Evolutionary conservation across 495 filamentous ascomycete genomes (phyloP).

Genomic region (Podospora bellae-mahoneyi): DNA sequence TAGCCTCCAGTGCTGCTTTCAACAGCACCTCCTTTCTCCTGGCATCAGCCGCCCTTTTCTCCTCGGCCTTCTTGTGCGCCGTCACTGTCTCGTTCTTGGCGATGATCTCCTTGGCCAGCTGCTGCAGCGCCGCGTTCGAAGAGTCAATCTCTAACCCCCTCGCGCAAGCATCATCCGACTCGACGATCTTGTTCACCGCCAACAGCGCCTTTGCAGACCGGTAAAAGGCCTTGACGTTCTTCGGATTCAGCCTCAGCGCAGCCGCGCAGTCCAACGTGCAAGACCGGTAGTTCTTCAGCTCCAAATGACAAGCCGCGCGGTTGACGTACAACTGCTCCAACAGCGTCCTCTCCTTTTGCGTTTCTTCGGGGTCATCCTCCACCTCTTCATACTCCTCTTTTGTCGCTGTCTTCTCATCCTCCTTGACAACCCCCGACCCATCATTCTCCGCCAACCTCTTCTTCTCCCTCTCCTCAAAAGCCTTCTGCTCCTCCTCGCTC

Average conservation of each 20-base stretch:
- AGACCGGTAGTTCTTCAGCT: constrained; percentile 70
- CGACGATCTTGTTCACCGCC: constrained; percentile 64
- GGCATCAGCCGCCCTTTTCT: constrained; percentile 46
- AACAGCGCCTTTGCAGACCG: constrained; percentile 73
- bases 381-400: constrained; percentile 28
- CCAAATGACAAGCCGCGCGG: constrained; percentile 79
- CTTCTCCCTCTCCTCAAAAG: not conserved
- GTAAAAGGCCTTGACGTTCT: constrained; percentile 85
- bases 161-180: constrained; percentile 71
- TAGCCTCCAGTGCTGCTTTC: constrained; percentile 64
- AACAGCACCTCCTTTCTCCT: constrained; percentile 58
- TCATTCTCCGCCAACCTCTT: constrained; percentile 25
- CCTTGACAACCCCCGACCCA: constrained; percentile 17
- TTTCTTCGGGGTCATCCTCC: constrained; percentile 47
- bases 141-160: constrained; percentile 69
- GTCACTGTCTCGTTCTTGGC: constrained; percentile 37
- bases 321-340: constrained; percentile 80
- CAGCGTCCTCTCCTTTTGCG: constrained; percentile 53
- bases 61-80: constrained; percentile 43
- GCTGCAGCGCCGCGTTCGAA: constrained; percentile 52
- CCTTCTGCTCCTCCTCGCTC: constrained; percentile 23
- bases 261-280: constrained; percentile 77
- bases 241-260: constrained; percentile 71
- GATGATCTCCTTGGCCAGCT: constrained; percentile 53
- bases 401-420: constrained; percentile 21